Percentiles rank a stretch among this genome's conserved stretches.
Evolutionary conservation across 179 eudicot species (phyloP).

Genomic region (Silene coronaria): DNA sequence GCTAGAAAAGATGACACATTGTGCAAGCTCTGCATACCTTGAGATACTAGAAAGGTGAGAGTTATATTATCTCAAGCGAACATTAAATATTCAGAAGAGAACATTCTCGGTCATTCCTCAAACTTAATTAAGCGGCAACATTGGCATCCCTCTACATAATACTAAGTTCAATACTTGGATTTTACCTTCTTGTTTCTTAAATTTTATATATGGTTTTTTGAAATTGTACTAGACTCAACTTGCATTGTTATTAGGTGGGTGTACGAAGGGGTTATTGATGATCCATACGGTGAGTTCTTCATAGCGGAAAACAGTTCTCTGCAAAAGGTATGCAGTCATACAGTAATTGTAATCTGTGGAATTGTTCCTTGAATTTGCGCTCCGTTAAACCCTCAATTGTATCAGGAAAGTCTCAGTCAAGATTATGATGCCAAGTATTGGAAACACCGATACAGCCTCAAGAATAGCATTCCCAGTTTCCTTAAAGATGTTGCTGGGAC

Average conservation of each 20-base stretch:
- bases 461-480: slow-evolving; percentile 84
- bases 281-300: slow-evolving; percentile 90
- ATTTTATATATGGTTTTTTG: not conserved
- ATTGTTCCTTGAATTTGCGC: slow-evolving; percentile 3
- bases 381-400: slow-evolving; percentile 7
- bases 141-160: not conserved
- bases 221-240: not conserved
- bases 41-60: slow-evolving; percentile 85
- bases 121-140: not conserved
- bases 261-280: slow-evolving; percentile 97
- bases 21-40: slow-evolving; percentile 85
- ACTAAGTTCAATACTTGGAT: not conserved
- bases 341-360: not conserved
- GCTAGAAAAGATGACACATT: slow-evolving; percentile 78
- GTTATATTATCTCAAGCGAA: not conserved
- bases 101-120: slow-evolving; percentile 8
- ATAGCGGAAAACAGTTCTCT: slow-evolving; percentile 86
- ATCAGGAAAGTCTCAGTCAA: slow-evolving; percentile 86
- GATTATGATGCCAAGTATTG: slow-evolving; percentile 94
- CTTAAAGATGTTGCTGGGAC: slow-evolving; percentile 88
- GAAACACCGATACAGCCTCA: slow-evolving; percentile 89
- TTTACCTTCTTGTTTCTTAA: not conserved
- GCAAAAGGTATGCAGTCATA: slow-evolving; percentile 53
- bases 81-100: not conserved
- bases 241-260: slow-evolving; percentile 60